Conservation (phyloP, 371 early-diverging fungal genomes). For the Mortierella polycephala region DNA sequence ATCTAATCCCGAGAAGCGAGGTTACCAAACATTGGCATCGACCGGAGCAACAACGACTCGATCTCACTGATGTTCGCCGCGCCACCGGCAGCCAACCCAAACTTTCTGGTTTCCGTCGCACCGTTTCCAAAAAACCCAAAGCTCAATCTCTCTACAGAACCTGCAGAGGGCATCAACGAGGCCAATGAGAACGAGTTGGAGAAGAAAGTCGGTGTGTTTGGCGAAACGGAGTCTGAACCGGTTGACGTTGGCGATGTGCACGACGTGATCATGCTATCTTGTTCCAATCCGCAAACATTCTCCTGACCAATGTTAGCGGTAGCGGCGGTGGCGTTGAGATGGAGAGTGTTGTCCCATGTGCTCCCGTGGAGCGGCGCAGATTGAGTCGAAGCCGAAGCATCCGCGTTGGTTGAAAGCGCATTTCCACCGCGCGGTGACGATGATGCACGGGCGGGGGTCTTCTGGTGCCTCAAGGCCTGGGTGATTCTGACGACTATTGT, state of each 20-base stretch:
- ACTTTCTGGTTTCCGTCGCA: slow-evolving; percentile 3
- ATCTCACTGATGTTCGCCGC: slow-evolving; percentile 38
- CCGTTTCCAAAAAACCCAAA: slow-evolving; percentile 16
- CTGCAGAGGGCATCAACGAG: slow-evolving; percentile 20
- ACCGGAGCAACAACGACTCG: slow-evolving; percentile 42
- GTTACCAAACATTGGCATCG: slow-evolving; percentile 54
- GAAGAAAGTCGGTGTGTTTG: slow-evolving; percentile 23
- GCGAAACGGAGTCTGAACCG: slow-evolving; percentile 10
- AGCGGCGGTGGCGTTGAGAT: slow-evolving; percentile 12
- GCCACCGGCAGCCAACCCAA: not conserved
- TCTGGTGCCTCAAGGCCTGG: slow-evolving; percentile 47
- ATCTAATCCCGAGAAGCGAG: slow-evolving; percentile 34
- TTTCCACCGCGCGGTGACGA: slow-evolving; percentile 28
- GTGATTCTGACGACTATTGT: slow-evolving; percentile 49
- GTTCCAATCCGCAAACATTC: slow-evolving; percentile 4
- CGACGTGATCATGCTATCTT: slow-evolving; percentile 9
- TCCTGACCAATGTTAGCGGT: slow-evolving; percentile 2
- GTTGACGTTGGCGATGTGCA: slow-evolving; percentile 6
- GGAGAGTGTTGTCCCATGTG: slow-evolving; percentile 17
- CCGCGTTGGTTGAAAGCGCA: not conserved
- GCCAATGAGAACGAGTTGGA: slow-evolving; percentile 20
- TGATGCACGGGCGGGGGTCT: slow-evolving; percentile 22
- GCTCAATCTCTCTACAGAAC: slow-evolving; percentile 5
- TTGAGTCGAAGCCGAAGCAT: not conserved
- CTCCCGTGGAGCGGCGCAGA: slow-evolving; percentile 9